Base-by-base conservation (phyloP, 495 filamentous ascomycete genomes). In the Penicillium lagena region DNA sequence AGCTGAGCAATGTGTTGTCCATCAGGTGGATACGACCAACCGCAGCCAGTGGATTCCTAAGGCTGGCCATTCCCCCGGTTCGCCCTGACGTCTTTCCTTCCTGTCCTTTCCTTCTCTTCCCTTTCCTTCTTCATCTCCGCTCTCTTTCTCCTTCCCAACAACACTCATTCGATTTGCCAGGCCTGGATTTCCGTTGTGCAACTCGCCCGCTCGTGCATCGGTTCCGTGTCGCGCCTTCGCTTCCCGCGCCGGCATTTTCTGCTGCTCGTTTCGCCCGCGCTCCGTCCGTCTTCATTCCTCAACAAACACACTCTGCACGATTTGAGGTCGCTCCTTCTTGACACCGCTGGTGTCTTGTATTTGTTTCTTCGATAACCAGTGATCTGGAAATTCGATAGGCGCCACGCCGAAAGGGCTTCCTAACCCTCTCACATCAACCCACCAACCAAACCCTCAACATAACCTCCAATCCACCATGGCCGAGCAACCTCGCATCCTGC, bases 401-500 rank as follows among this genome's bases (percentile, higher is more conserved):
- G 6, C 22, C 22, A 22, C 22, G 22, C 22, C 22, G 22, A 3
- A 22, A 22, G 22, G 4, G 22, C 22, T 22, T 22, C 22, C 22
- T 22, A 3, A 22, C 22, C 22, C 22, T 4, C 22, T 22, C 22
- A 22, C 22, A 6, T 22, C 22, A 42, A 12, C 29, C 32, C 4
- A 8, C 22, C n/a, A 40, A 29, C 12, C 15, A 36, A 37, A 27
- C 22, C 22, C 22, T 6, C 22, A 31, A 14, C 41, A 7, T 33
- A 37, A 12, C 42, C 55, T 15, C 38, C 45, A 34, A 29, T 35
- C 43, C 48, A 53, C 38, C 32, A 74, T 74, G 71, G 51, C 63
- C 45, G 70, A 75, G 49, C 63, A 72, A 41, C 72, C 72, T 55
- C 75, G 73, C 37, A 68, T 90, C 54, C 63, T 84, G 44, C 80